Evolutionary conservation across 805 yeast species (phyloP).

Genomic region (Wickerhamiella musiphila): DNA sequence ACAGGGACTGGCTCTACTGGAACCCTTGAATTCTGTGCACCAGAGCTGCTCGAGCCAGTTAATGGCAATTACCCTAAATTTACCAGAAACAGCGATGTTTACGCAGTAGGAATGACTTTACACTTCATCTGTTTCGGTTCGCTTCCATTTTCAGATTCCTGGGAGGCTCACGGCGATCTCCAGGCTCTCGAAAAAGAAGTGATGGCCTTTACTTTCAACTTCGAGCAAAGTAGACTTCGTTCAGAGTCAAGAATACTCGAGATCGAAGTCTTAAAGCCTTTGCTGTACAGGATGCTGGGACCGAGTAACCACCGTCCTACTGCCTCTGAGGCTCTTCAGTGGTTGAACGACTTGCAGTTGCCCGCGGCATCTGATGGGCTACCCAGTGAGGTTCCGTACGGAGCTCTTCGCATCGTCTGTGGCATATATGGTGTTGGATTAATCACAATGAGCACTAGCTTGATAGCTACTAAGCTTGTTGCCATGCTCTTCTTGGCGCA

Average conservation of each 20-base stretch:
- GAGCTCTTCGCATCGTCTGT: too few species aligned
- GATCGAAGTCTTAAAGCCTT: slow-evolving; percentile 21
- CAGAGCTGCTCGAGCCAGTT: slow-evolving; percentile 40
- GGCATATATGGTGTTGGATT: too few species aligned
- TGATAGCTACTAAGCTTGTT: too few species aligned
- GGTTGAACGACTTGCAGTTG: slow-evolving; percentile 12
- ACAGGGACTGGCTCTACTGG: slow-evolving; percentile 74
- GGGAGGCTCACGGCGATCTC: slow-evolving; percentile 17
- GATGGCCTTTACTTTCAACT: slow-evolving; percentile 17
- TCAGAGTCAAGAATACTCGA: slow-evolving; percentile 19
- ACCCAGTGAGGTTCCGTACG: too few species aligned
- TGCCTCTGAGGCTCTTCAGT: slow-evolving; percentile 25
- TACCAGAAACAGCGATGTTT: slow-evolving; percentile 57
- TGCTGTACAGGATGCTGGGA: slow-evolving; percentile 25
- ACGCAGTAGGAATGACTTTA: slow-evolving; percentile 70
- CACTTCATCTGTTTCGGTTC: slow-evolving; percentile 55
- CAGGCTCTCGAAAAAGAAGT: slow-evolving; percentile 24
- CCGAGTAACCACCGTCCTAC: slow-evolving; percentile 27
- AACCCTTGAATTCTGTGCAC: slow-evolving; percentile 75
- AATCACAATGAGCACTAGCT: too few species aligned
- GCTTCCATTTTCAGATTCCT: slow-evolving; percentile 36
- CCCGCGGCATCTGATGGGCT: too few species aligned
- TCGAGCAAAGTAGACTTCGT: slow-evolving; percentile 12
- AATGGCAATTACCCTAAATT: slow-evolving; percentile 34
- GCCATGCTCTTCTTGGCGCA: too few species aligned